A percentile compares a stretch with the other conserved stretches of the same genome.
Conservation (phyloP, 495 filamentous ascomycete species). For the Astrothelium subdiscretum region DNA sequence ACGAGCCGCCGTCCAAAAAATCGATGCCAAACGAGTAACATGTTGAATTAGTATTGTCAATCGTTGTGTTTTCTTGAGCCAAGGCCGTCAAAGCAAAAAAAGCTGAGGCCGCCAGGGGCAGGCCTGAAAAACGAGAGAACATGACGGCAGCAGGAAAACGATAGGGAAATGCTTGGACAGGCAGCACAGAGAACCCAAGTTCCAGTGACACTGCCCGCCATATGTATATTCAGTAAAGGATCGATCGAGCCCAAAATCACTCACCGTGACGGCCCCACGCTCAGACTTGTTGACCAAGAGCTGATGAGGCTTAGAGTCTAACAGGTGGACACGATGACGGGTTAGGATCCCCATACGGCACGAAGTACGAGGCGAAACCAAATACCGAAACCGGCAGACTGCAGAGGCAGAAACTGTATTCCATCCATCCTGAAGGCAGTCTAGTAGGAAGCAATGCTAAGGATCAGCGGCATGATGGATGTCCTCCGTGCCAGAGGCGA, state of each 20-base stretch:
- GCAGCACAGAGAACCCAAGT: neutral
- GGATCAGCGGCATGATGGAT: neutral
- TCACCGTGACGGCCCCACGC: neutral
- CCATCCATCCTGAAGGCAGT: neutral
- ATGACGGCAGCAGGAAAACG: neutral
- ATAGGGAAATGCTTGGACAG: neutral
- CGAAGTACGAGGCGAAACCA: neutral
- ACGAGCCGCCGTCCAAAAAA: slow-evolving; percentile 9
- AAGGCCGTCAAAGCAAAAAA: neutral
- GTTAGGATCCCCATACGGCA: neutral
- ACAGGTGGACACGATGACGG: neutral
- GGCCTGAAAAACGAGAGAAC: neutral
- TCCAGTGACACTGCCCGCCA: neutral
- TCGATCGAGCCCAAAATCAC: neutral
- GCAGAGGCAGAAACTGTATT: neutral
- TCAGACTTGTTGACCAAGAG: neutral
- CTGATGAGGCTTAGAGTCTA: slow-evolving; percentile 1
- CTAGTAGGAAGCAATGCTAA: neutral
- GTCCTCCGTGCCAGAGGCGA: neutral
- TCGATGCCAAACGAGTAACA: slow-evolving; percentile 10
- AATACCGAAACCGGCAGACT: neutral
- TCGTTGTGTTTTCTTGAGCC: neutral
- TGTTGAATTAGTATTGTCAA: slow-evolving; percentile 2
- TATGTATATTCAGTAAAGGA: neutral
- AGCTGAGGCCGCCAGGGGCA: neutral